These are phyloP conservation scores for Nannochloropsis salina DNA, from an alignment of 108 stramenopile species.

Conservation along the genomic window DNA sequence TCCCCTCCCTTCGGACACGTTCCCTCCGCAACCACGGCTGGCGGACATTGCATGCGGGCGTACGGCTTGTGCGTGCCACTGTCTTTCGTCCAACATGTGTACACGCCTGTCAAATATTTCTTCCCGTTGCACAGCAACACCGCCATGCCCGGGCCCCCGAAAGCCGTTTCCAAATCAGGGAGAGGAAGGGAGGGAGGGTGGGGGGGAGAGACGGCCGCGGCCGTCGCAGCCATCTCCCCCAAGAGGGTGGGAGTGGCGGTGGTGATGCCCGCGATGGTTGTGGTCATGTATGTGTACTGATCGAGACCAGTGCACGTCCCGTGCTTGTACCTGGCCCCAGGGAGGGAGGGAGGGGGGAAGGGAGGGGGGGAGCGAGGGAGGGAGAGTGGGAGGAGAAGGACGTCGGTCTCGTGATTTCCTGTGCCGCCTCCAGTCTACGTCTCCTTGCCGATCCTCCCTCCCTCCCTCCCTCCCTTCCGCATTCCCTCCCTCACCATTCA, in stretches of 20 bases:
- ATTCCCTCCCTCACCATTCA: background rate
- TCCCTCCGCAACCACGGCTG: background rate
- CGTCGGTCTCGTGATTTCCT: background rate
- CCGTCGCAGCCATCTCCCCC: background rate
- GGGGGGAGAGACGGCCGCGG: background rate
- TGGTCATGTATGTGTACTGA: slow-evolving; percentile 7
- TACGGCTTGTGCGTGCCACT: background rate
- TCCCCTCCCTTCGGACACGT: background rate
- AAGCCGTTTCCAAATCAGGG: background rate
- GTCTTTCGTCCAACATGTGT: slow-evolving; percentile 23
- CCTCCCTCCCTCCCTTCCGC: too few relatives aligned
- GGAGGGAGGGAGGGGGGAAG: background rate
- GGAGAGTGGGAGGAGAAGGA: background rate
- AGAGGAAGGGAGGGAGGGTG: background rate
- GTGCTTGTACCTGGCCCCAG: slow-evolving; percentile 20
- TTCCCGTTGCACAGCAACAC: background rate
- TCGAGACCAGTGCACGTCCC: slow-evolving; percentile 16
- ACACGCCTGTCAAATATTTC: slow-evolving; percentile 21
- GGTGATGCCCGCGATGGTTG: slow-evolving; percentile 15
- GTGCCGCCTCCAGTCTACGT: too few relatives aligned
- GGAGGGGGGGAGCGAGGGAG: background rate
- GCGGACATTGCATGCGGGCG: background rate
- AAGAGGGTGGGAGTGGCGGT: background rate
- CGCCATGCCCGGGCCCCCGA: slow-evolving; percentile 11
- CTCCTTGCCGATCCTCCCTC: too few relatives aligned